Base-by-base conservation (phyloP, 257 asterid species). In the Plantago elongata region DNA sequence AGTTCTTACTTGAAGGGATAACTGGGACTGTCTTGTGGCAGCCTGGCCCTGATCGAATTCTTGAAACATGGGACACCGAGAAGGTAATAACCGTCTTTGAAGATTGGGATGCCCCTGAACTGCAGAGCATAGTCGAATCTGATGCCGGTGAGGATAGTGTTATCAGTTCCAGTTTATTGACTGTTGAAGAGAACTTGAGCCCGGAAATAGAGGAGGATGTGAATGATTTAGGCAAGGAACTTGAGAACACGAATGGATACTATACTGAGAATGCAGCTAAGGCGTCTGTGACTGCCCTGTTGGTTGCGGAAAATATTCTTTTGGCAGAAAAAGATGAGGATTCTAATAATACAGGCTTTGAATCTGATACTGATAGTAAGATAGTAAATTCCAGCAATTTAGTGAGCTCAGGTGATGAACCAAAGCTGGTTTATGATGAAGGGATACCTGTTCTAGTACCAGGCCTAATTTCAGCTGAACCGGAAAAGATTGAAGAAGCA, bases 21-120 rank as follows among this genome's bases (percentile, higher is more conserved):
- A 45, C 38, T 18, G 81, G 57, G 27, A 55, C 61, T 55, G 57
- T 92, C 66, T 49, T 47, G n/a, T 92, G 98, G 98, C 98, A 92
- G 72, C 86, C 86, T 13, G 98, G 93, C 38, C 81, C 89, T 29
- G 96, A 92, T 75, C 73, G 98, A 22, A 22, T 81, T 63, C 77
- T 92, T 49, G 75, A 80, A 65, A 77, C 93, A 15, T 81, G 84
- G 85, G 82, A 77, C 37, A 80, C 85, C 0, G 73, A 43, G 22
- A 89, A 83, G 17, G 57, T 52, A 0, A 72, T 92, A 43, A 71
- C 80, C 1, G 88, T 92, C 62, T 61, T 44, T 46, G 96, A 89
- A 73, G 90, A 84, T 70, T 92, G 98, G 98, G 84, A 86, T 40
- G 57, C 69, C 67, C 77, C 79, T 1, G 76, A 78, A 52, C 72